These are phyloP conservation scores for Podospora fimiseda DNA, from an alignment of 495 filamentous ascomycete genomes.

Conservation along the genomic window DNA sequence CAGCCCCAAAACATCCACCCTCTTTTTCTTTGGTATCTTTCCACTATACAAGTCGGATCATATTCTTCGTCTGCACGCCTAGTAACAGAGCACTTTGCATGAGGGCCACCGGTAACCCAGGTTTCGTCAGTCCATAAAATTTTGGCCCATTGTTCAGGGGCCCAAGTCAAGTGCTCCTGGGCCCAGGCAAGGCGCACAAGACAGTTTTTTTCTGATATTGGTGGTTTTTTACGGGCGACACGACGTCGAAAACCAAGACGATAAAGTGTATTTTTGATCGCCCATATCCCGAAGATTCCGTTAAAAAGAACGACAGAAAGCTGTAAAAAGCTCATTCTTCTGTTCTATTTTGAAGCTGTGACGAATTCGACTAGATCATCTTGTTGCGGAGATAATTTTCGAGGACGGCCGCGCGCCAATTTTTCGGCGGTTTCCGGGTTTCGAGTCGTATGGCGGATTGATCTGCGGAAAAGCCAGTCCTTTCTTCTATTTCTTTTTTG, in stretches of 20 bases:
- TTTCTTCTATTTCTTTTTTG: neutral
- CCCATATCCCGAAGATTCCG: neutral
- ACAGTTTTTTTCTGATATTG: no score
- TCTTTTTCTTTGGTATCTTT: constrained; percentile 8
- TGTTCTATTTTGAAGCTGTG: neutral
- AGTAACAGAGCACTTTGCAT: constrained; percentile 14
- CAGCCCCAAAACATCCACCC: constrained; percentile 30
- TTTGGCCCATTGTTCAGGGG: constrained; percentile 20
- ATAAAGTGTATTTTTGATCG: neutral
- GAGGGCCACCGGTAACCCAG: constrained; percentile 17
- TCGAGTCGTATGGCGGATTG: neutral
- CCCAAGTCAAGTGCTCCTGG: constrained; percentile 16
- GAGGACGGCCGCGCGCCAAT: neutral
- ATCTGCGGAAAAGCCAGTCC: neutral
- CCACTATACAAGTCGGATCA: constrained; percentile 15
- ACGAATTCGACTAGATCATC: neutral
- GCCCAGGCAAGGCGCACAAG: no score
- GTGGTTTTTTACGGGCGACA: no score
- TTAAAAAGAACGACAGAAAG: neutral
- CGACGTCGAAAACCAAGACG: no score
- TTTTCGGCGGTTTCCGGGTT: neutral
- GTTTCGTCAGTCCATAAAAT: constrained; percentile 30
- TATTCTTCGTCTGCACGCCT: constrained; percentile 10
- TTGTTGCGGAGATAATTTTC: neutral
- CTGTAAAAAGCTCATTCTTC: neutral